Percentiles rank a stretch among this genome's conserved stretches.
These are phyloP conservation scores for Sporothrix mexicana DNA, from an alignment of 2,329 filamentous ascomycete genomes.

Conservation along the genomic window DNA sequence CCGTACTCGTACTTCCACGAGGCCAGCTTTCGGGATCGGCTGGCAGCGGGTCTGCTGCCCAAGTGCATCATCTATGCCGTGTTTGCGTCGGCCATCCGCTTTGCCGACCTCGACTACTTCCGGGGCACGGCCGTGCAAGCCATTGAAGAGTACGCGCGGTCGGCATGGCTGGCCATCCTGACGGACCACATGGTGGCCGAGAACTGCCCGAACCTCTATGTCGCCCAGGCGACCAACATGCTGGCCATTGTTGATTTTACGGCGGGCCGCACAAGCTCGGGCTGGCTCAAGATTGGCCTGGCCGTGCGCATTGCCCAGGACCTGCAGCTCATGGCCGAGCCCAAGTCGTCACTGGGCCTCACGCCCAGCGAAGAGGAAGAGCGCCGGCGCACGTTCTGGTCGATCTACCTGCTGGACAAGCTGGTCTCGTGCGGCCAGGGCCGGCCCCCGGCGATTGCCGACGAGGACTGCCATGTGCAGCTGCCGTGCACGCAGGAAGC, in stretches of 20 bases:
- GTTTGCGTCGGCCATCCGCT: slow-evolving; percentile 6
- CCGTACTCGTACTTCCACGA: slow-evolving; percentile 10
- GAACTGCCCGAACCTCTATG: slow-evolving; percentile 3
- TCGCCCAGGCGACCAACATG: slow-evolving; percentile 7
- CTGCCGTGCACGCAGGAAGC: slow-evolving; percentile 9
- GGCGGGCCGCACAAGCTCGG: neutral
- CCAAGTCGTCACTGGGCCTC: neutral
- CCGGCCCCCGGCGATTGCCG: slow-evolving; percentile 6
- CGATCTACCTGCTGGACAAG: slow-evolving; percentile 13
- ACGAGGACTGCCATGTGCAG: slow-evolving; percentile 16
- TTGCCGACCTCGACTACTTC: neutral
- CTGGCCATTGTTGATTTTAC: slow-evolving; percentile 8
- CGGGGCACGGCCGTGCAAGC: neutral
- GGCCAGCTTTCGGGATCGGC: neutral
- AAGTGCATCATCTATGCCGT: neutral
- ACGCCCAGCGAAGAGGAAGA: slow-evolving; percentile 10
- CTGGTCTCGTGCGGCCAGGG: neutral
- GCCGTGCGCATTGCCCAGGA: slow-evolving; percentile 9
- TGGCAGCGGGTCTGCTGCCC: neutral
- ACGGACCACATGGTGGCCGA: neutral
- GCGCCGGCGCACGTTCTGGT: slow-evolving; percentile 16
- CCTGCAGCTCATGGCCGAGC: slow-evolving; percentile 6
- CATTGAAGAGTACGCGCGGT: slow-evolving; percentile 3
- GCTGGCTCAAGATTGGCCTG: slow-evolving; percentile 9
- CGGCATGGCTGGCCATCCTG: neutral